A percentile compares a stretch with the other conserved stretches of the same genome.
phyloP scores from a whole-genome alignment of 1,284 basidiomycete species.

The Rhodotorula sp. region DNA sequence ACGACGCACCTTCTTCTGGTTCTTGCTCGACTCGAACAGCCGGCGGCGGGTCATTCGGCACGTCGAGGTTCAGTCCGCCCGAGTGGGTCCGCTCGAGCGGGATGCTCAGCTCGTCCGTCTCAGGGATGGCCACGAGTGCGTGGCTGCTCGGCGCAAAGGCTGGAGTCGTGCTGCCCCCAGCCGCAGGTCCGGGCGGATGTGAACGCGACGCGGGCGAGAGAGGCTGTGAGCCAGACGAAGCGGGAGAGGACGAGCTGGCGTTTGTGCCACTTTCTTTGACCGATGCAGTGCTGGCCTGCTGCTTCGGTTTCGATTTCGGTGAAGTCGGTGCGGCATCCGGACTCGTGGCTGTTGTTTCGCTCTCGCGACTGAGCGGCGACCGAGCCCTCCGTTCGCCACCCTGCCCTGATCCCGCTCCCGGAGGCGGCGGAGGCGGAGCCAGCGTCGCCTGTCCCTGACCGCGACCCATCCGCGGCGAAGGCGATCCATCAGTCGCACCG shows the following conservation, averaged over 20 bases:
- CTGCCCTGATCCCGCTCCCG: too few species aligned
- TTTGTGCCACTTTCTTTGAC: background rate
- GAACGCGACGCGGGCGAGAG: background rate
- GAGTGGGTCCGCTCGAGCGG: conserved; percentile 6
- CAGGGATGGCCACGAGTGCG: conserved; percentile 32
- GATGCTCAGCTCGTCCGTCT: conserved; percentile 32
- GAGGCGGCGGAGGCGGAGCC: background rate
- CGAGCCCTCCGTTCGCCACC: background rate
- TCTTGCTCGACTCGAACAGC: background rate
- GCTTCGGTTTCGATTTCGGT: background rate
- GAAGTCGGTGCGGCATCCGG: background rate
- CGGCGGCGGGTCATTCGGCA: background rate
- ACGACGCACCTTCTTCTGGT: background rate
- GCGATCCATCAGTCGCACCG: background rate
- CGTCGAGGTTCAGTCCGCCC: background rate
- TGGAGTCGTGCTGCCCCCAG: conserved; percentile 6
- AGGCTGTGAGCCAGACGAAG: background rate
- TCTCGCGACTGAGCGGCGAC: background rate
- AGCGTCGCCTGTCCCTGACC: background rate
- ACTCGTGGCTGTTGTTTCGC: background rate
- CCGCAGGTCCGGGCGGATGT: background rate
- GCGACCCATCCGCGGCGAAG: background rate
- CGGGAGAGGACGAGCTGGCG: background rate
- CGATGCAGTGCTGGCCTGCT: background rate
- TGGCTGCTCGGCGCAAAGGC: conserved; percentile 16